phyloP scores from a whole-genome alignment of 1,139 yeast genomes.

The Yamadazyma siamensis region DNA sequence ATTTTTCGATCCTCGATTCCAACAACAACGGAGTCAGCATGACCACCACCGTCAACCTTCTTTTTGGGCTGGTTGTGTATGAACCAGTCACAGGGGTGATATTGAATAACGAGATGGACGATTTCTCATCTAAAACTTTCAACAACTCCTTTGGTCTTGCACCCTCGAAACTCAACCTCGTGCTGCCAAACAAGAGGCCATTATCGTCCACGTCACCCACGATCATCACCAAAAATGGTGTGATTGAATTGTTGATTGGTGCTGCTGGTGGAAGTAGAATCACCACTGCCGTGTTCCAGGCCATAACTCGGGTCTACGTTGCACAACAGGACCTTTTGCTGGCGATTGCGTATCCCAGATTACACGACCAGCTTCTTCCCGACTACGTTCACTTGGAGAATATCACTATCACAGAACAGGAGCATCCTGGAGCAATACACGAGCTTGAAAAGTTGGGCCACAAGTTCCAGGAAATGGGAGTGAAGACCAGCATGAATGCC shows the following conservation, averaged over 20 bases:
- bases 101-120: slow-evolving; percentile 92
- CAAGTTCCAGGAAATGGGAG: slow-evolving; percentile 29
- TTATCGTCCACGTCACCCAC: slow-evolving; percentile 82
- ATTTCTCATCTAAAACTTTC: slow-evolving; percentile 72
- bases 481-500: slow-evolving; percentile 44
- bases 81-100: slow-evolving; percentile 81
- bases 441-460: slow-evolving; percentile 25
- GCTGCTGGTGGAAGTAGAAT: slow-evolving; percentile 96
- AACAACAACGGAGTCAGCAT: slow-evolving; percentile 74
- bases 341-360: slow-evolving; percentile 70
- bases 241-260: slow-evolving; percentile 70
- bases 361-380: slow-evolving; percentile 90
- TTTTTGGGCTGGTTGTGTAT: slow-evolving; percentile 79
- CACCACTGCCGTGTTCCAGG: slow-evolving; percentile 80
- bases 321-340: slow-evolving; percentile 59
- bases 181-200: slow-evolving; percentile 77
- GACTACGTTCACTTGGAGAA: slow-evolving; percentile 62
- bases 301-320: slow-evolving; percentile 63
- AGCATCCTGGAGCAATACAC: slow-evolving; percentile 16
- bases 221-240: slow-evolving; percentile 50
- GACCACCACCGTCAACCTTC: slow-evolving; percentile 87
- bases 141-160: slow-evolving; percentile 75
- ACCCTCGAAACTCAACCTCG: slow-evolving; percentile 78
- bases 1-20: slow-evolving; percentile 71
- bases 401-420: slow-evolving; percentile 25